A percentile compares a stretch with the other conserved stretches of the same genome.
Conservation (phyloP, 805 yeast genomes). For the Candida succiphila region DNA sequence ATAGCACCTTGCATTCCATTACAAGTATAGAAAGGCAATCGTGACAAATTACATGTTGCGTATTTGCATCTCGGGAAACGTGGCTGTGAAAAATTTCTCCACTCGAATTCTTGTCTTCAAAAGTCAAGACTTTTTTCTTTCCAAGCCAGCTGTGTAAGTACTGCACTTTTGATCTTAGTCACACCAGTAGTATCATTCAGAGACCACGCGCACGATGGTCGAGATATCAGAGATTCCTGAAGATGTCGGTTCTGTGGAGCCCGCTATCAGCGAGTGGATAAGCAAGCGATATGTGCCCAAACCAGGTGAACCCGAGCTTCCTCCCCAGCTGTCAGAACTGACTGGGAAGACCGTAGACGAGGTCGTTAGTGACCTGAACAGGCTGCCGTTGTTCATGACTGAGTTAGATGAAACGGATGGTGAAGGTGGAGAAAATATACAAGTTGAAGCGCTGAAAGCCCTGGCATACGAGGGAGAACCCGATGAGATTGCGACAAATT, state of each 20-base stretch:
- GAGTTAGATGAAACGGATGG: conserved; percentile 69
- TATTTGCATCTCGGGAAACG: no score
- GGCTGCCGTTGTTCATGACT: conserved; percentile 92
- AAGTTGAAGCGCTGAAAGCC: conserved; percentile 82
- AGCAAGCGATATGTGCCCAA: conserved; percentile 15
- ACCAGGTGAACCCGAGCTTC: conserved; percentile 61
- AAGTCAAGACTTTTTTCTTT: no score
- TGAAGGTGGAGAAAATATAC: conserved; percentile 62
- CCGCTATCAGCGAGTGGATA: conserved; percentile 22
- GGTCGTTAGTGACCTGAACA: conserved; percentile 65
- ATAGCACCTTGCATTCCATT: no score
- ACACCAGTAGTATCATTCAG: no score
- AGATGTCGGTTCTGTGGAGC: conserved; percentile 7
- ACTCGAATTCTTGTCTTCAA: no score
- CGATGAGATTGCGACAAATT: conserved; percentile 79
- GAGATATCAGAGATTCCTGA: conserved; percentile 18
- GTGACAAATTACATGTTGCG: no score
- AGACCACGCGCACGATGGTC: no score
- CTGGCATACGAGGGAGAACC: conserved; percentile 95
- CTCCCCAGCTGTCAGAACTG: conserved; percentile 69
- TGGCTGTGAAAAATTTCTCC: no score
- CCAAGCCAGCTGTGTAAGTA: no score
- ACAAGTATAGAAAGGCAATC: no score
- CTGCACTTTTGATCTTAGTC: no score
- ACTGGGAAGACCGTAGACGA: conserved; percentile 64